Conservation (phyloP, 345 rosid species). For the Passiflora organensis region DNA sequence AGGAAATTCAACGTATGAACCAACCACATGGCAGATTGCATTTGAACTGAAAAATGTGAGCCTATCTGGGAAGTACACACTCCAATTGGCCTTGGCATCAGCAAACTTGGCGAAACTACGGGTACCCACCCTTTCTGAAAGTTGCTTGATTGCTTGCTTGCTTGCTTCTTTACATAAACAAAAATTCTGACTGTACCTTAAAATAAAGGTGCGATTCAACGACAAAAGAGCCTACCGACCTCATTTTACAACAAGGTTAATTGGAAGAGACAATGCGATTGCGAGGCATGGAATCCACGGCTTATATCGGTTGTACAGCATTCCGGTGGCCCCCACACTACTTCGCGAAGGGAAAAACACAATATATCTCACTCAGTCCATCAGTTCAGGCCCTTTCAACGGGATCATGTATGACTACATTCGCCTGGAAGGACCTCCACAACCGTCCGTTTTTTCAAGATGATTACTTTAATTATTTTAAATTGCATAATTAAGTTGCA, state of each 20-base stretch:
- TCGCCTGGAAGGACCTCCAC: constrained; percentile 61
- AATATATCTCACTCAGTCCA: constrained; percentile 60
- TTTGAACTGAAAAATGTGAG: constrained; percentile 34
- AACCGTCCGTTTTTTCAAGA: not conserved
- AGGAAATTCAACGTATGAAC: constrained; percentile 23
- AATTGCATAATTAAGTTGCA: too few relatives aligned
- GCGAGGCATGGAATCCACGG: constrained; percentile 92
- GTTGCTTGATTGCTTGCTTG: not conserved
- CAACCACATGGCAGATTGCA: constrained; percentile 67
- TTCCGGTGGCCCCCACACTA: constrained; percentile 31
- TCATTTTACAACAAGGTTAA: constrained; percentile 42
- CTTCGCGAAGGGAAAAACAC: constrained; percentile 44
- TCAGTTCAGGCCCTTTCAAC: constrained; percentile 29
- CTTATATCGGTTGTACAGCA: constrained; percentile 55
- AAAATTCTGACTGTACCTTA: not conserved
- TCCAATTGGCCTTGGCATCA: constrained; percentile 71
- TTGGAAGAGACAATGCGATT: constrained; percentile 71
- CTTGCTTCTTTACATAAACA: not conserved
- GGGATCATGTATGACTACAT: constrained; percentile 88
- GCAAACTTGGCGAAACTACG: constrained; percentile 42
- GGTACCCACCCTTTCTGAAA: constrained; percentile 24
- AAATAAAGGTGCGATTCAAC: constrained; percentile 50
- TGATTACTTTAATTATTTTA: too few relatives aligned
- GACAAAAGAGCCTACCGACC: constrained; percentile 14
- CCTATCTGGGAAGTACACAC: constrained; percentile 41